Conservation (phyloP, 768 basidiomycete species). For the Nidularia sp. region DNA sequence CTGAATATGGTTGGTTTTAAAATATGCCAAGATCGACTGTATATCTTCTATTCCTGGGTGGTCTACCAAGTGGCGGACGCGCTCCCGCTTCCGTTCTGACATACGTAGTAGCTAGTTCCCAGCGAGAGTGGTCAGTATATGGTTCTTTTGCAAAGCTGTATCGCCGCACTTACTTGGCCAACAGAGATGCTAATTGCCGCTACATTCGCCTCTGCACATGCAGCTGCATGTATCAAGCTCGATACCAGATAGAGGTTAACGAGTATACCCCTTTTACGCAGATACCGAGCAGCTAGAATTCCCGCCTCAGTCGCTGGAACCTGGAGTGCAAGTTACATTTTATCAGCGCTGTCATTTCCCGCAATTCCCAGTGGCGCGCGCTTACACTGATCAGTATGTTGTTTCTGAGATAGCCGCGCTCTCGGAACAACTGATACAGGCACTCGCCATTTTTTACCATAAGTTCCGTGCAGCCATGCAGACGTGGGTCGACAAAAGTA, state of each 20-base stretch:
- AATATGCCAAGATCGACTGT: conserved; percentile 39
- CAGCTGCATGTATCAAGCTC: conserved; percentile 48
- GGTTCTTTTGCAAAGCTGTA: neutral
- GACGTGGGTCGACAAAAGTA: conserved; percentile 47
- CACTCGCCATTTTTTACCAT: conserved; percentile 41
- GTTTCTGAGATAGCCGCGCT: conserved; percentile 29
- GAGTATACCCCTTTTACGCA: conserved; percentile 36
- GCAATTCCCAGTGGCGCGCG: conserved; percentile 1
- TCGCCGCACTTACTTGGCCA: conserved; percentile 33
- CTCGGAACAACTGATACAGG: conserved; percentile 34
- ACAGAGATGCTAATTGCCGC: conserved; percentile 46
- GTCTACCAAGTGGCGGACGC: conserved; percentile 13
- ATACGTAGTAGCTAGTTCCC: conserved; percentile 32
- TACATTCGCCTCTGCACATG: conserved; percentile 50
- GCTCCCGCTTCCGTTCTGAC: conserved; percentile 31
- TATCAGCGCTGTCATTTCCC: conserved; percentile 1
- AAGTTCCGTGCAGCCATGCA: conserved; percentile 24
- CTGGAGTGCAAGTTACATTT: conserved; percentile 20
- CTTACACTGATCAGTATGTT: conserved; percentile 50
- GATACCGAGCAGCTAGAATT: conserved; percentile 37
- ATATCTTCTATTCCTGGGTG: conserved; percentile 46
- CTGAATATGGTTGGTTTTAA: conserved; percentile 32
- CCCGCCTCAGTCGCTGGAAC: conserved; percentile 58
- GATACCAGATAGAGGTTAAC: conserved; percentile 53
- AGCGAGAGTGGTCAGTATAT: neutral